Evolutionary conservation across 805 yeast species (phyloP).

Genomic region (Cyberlindnera japonica): DNA sequence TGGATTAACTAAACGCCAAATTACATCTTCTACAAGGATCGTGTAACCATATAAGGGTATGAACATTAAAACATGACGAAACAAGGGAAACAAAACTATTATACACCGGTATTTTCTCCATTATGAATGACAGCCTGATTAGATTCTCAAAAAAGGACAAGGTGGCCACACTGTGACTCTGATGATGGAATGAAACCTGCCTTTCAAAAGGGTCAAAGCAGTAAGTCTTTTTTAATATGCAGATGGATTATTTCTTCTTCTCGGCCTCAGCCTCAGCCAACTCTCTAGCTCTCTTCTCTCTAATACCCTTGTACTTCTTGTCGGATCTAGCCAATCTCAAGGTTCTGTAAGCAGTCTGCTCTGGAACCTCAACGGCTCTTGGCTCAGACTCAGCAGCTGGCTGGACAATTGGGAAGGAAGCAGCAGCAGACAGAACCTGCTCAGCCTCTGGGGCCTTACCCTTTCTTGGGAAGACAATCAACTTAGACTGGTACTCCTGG

Average conservation of each 20-base stretch:
- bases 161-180: neutral
- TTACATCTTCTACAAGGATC: neutral
- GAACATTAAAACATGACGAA: conserved; percentile 18
- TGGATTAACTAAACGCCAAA: too few relatives aligned
- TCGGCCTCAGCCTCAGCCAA: conserved; percentile 99
- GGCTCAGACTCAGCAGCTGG: conserved; percentile 67
- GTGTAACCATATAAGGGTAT: conserved; percentile 4
- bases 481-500: conserved; percentile 92
- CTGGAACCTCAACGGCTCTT: conserved; percentile 76
- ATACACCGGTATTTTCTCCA: conserved; percentile 13
- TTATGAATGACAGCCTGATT: neutral
- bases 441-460: conserved; percentile 75
- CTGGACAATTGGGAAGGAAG: conserved; percentile 90
- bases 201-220: too few relatives aligned
- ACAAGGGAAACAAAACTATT: conserved; percentile 13
- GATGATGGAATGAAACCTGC: too few relatives aligned
- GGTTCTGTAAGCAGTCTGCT: conserved; percentile 84
- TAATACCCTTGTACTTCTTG: conserved; percentile 90
- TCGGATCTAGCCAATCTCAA: conserved; percentile 94
- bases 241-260: conserved; percentile 80
- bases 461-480: conserved; percentile 94
- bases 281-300: conserved; percentile 96
- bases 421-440: conserved; percentile 71
- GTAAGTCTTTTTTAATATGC: too few relatives aligned
- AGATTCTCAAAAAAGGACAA: too few relatives aligned